Base-by-base conservation (phyloP, 768 basidiomycete species). In the Clathrus columnatus region DNA sequence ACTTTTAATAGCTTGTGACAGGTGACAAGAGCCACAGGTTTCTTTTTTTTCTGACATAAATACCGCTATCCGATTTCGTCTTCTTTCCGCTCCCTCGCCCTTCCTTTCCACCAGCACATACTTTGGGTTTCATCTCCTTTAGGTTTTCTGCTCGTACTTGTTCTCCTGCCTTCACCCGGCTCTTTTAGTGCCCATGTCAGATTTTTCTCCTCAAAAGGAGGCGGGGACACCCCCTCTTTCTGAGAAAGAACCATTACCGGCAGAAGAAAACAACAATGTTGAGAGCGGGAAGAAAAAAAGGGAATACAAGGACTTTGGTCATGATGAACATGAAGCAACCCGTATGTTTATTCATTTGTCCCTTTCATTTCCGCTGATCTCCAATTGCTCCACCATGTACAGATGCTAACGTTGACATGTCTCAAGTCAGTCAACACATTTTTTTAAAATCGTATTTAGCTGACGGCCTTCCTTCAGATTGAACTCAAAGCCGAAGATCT, bases 321-420 rank as follows among this genome's bases (percentile, higher is more conserved):
- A 91, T 65, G 86, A 87, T 1, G 73, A 82, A 48, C 76, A 81
- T 51, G 79, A 80, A 61, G 70, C 83, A 43, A 79, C 82, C 54
- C 84, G 87, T 89, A 65, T 48, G 86, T 76, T 24, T 51, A 57
- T 47, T 57, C 49, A 5, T 48, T 36, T 46, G 11, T 57, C 16
- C 23, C 36, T 42, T 17, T 41, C 8, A n/a, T 56, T 23, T 44
- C 17, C 16, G 51, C 21, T 42, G n/a, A 32, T 27, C 45, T 32
- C 42, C 17, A 26, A 47, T 14, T 20, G 41, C 46, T 3, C 16
- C 21, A 4, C 16, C 17, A 4, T 17, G 23, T n/a, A 46, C 59
- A 90, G 87, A 90, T 69, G 91, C 87, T 58, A 83, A 85, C 67
- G 87, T 93, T 52, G 89, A 92, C 70, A 90, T 93, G 91, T 78